A percentile compares a stretch with the other conserved stretches of the same genome.
Conservation (phyloP, 1,139 yeast genomes). For the Debaryomycetaceae sp. region DNA sequence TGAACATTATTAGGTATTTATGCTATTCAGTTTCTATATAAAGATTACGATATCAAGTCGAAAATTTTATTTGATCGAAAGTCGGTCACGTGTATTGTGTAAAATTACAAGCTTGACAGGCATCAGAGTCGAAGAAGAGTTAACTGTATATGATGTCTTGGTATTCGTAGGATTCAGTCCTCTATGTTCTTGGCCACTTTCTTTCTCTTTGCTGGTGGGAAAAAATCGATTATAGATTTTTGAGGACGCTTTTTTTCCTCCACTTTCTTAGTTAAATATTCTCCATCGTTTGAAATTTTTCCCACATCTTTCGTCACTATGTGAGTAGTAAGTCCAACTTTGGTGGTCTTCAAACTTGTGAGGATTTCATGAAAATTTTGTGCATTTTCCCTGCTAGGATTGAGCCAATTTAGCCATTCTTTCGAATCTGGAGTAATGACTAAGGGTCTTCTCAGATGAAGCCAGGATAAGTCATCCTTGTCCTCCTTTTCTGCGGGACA, state of each 20-base stretch:
- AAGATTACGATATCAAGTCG: not conserved
- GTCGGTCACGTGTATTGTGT: not conserved
- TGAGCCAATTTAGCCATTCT: slow-evolving; percentile 64
- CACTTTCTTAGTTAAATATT: slow-evolving; percentile 34
- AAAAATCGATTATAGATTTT: slow-evolving; percentile 27
- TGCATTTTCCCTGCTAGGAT: slow-evolving; percentile 43
- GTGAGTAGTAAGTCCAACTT: slow-evolving; percentile 26
- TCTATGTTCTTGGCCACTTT: slow-evolving; percentile 2
- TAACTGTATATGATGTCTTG: no score
- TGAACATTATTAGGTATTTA: not conserved
- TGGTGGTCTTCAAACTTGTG: slow-evolving; percentile 24
- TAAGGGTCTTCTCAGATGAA: slow-evolving; percentile 78
- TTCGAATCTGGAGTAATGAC: slow-evolving; percentile 55
- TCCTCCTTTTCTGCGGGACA: slow-evolving; percentile 56
- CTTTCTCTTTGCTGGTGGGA: slow-evolving; percentile 11
- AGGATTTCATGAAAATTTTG: slow-evolving; percentile 29
- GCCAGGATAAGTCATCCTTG: slow-evolving; percentile 52
- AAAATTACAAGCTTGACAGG: no score
- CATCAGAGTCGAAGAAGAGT: no score
- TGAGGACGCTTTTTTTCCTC: slow-evolving; percentile 18
- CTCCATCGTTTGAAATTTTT: slow-evolving; percentile 49
- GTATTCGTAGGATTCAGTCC: slow-evolving; percentile 1
- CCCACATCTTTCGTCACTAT: slow-evolving; percentile 67
- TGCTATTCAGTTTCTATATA: not conserved
- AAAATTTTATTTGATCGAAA: not conserved